These are phyloP conservation scores for Phlegmacium glaucopus DNA, from an alignment of 768 basidiomycete species.

Conservation along the genomic window DNA sequence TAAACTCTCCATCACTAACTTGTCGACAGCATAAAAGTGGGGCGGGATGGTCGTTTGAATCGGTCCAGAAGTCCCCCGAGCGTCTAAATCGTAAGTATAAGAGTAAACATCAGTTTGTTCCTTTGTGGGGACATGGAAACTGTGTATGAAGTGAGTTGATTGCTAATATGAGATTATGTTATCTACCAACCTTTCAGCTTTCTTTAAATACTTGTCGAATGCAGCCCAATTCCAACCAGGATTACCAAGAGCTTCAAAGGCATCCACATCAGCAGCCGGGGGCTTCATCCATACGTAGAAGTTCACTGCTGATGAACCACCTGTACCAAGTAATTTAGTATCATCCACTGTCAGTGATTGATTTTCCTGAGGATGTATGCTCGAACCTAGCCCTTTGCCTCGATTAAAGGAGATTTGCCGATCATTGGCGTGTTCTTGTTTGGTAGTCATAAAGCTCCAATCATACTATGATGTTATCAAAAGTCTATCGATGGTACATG, in stretches of 20 bases:
- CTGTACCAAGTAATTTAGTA: slow-evolving; percentile 8
- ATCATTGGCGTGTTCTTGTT: slow-evolving; percentile 25
- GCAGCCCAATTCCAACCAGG: slow-evolving; percentile 53
- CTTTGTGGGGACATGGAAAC: slow-evolving; percentile 24
- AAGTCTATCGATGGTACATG: not conserved
- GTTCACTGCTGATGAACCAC: slow-evolving; percentile 46
- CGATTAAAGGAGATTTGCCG: slow-evolving; percentile 23
- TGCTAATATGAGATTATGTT: not conserved
- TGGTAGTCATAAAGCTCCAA: slow-evolving; percentile 31
- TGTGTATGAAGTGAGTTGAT: slow-evolving; percentile 6
- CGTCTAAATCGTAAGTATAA: slow-evolving; percentile 19
- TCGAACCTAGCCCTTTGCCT: slow-evolving; percentile 30
- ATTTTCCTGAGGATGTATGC: not conserved
- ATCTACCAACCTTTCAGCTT: slow-evolving; percentile 33
- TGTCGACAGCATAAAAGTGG: slow-evolving; percentile 23
- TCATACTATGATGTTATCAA: slow-evolving; percentile 25
- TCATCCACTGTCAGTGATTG: not conserved
- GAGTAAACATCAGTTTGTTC: slow-evolving; percentile 24
- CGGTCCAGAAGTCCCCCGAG: slow-evolving; percentile 25
- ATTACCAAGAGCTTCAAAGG: slow-evolving; percentile 49
- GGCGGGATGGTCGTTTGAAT: slow-evolving; percentile 26
- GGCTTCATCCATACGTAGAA: slow-evolving; percentile 33
- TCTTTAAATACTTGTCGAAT: slow-evolving; percentile 34
- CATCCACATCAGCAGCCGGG: slow-evolving; percentile 26
- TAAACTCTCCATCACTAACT: slow-evolving; percentile 20